Evolutionary conservation across 805 yeast genomes (phyloP).

Genomic region (Candida michaelii): DNA sequence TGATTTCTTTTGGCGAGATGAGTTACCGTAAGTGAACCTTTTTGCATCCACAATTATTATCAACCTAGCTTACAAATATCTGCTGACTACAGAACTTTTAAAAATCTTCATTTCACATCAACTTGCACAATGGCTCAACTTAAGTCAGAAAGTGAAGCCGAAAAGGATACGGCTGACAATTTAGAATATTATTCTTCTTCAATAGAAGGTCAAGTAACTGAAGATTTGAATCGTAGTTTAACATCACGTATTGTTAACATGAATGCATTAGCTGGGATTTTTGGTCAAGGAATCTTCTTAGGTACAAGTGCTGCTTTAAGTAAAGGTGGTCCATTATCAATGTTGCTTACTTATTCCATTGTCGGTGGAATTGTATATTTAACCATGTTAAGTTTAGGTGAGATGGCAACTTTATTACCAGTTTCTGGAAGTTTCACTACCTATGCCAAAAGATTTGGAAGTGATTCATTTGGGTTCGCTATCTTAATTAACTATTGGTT

Average conservation of each 20-base stretch:
- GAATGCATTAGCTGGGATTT: constrained; percentile 39
- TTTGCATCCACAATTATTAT: constrained; percentile 3
- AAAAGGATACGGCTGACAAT: neutral
- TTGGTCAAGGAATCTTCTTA: constrained; percentile 35
- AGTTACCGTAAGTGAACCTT: neutral
- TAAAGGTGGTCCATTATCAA: constrained; percentile 33
- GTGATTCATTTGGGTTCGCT: constrained; percentile 53
- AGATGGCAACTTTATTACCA: constrained; percentile 56
- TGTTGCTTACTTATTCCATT: constrained; percentile 33
- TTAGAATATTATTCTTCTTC: constrained; percentile 1
- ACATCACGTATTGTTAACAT: constrained; percentile 29
- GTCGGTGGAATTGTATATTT: constrained; percentile 48
- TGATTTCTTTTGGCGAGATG: constrained; percentile 1
- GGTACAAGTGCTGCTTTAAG: constrained; percentile 33
- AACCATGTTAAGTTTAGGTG: constrained; percentile 56
- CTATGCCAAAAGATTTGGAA: constrained; percentile 49
- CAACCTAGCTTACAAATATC: neutral
- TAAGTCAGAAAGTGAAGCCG: neutral
- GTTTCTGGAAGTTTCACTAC: constrained; percentile 55
- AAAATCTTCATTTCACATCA: neutral
- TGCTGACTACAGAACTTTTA: neutral
- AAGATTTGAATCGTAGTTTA: constrained; percentile 24
- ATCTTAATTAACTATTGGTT: constrained; percentile 51
- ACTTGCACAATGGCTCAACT: neutral
- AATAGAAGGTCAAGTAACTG: constrained; percentile 14